These are phyloP conservation scores for Albugo laibachii DNA, from an alignment of 352 stramenopile species.

Conservation along the genomic window DNA sequence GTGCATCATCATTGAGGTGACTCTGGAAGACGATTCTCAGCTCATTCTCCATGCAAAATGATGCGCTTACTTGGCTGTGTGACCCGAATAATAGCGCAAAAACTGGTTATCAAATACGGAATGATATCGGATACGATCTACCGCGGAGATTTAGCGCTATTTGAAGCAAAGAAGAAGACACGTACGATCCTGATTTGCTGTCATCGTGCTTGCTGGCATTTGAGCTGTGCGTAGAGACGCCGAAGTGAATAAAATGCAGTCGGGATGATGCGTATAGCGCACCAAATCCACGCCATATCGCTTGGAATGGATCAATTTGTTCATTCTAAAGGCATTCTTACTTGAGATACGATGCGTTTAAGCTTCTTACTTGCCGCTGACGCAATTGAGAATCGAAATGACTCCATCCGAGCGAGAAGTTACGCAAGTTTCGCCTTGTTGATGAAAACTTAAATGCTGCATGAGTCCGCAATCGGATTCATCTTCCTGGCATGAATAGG, in stretches of 20 bases:
- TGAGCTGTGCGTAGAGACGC: slow-evolving; percentile 17
- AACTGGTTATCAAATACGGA: slow-evolving; percentile 82
- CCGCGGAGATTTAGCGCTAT: not conserved
- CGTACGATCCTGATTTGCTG: slow-evolving; percentile 1
- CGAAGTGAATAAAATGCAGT: slow-evolving; percentile 76
- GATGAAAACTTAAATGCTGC: slow-evolving; percentile 56
- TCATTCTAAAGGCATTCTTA: slow-evolving; percentile 18
- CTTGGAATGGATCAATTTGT: slow-evolving; percentile 73
- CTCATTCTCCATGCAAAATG: not conserved
- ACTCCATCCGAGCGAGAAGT: slow-evolving; percentile 58
- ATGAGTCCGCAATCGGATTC: slow-evolving; percentile 36
- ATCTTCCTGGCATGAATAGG: slow-evolving; percentile 18
- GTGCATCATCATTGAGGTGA: slow-evolving; percentile 74
- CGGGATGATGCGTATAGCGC: slow-evolving; percentile 57
- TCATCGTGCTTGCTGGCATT: slow-evolving; percentile 26
- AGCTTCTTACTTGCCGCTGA: slow-evolving; percentile 48
- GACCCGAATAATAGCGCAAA: slow-evolving; percentile 68
- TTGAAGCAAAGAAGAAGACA: not conserved
- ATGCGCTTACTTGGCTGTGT: slow-evolving; percentile 32
- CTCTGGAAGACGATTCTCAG: slow-evolving; percentile 12
- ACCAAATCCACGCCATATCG: slow-evolving; percentile 65
- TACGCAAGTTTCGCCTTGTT: slow-evolving; percentile 54
- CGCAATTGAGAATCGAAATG: slow-evolving; percentile 62
- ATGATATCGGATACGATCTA: slow-evolving; percentile 73
- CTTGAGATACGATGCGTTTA: not conserved